phyloP scores from a whole-genome alignment of 1,284 basidiomycete genomes.

The Polyporus tsugae region DNA sequence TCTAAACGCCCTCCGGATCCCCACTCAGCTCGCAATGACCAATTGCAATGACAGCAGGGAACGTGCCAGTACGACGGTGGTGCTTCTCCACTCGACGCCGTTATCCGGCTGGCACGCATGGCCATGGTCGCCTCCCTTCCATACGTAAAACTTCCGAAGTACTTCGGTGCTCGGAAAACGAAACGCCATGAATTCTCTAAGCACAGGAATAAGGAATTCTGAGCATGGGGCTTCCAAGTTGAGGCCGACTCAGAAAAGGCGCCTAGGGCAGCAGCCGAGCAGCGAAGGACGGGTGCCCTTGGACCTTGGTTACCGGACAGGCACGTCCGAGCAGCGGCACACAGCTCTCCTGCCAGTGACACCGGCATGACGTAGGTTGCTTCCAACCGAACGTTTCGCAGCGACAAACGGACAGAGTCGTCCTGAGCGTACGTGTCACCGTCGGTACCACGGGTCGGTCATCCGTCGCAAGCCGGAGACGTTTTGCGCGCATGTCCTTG shows the following conservation, averaged over 20 bases:
- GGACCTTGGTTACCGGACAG: slow-evolving; percentile 1
- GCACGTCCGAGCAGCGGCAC: neutral
- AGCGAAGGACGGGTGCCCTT: neutral
- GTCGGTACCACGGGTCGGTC: neutral
- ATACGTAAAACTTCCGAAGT: neutral
- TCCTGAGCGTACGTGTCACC: neutral
- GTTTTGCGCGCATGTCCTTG: neutral
- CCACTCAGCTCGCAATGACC: too few relatives aligned
- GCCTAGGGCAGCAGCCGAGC: neutral
- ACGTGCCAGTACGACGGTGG: neutral
- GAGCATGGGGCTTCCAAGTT: too few relatives aligned
- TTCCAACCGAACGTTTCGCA: slow-evolving; percentile 1
- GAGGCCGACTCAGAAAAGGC: neutral
- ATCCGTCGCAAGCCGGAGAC: neutral
- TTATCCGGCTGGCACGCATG: neutral
- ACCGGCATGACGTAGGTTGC: neutral
- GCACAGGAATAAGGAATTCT: too few relatives aligned
- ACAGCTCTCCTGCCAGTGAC: neutral
- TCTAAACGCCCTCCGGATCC: too few relatives aligned
- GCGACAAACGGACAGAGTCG: neutral
- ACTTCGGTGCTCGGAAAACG: neutral
- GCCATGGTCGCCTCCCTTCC: neutral
- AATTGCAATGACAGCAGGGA: neutral
- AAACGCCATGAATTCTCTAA: neutral
- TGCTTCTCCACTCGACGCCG: neutral